Evolutionary conservation across 2,329 filamentous ascomycete genomes (phyloP).

Genomic region (Paecilomyces niveus): DNA sequence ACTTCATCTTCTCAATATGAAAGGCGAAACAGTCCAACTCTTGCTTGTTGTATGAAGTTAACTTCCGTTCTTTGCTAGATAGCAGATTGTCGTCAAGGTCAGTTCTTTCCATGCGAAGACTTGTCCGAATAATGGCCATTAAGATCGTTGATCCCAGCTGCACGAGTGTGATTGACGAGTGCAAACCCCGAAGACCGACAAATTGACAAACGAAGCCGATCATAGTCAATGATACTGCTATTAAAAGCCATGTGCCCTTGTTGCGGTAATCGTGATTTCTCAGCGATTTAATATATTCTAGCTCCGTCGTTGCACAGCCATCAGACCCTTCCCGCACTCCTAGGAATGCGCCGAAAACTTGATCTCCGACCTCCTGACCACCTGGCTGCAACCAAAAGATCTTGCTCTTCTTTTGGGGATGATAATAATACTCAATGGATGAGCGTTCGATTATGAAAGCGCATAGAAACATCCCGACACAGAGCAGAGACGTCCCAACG

Average conservation of each 20-base stretch:
- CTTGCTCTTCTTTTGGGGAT: conserved; percentile 18
- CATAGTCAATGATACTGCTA: conserved; percentile 18
- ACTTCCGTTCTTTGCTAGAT: conserved; percentile 8
- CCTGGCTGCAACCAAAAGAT: conserved; percentile 35
- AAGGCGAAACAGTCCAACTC: conserved; percentile 27
- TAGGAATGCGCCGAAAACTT: conserved; percentile 31
- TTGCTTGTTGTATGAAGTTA: conserved; percentile 18
- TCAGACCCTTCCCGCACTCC: conserved; percentile 16
- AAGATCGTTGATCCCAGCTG: conserved; percentile 28
- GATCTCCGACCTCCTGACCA: conserved; percentile 29
- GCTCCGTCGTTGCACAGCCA: conserved; percentile 7
- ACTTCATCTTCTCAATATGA: conserved; percentile 16
- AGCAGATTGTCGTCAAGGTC: conserved; percentile 21
- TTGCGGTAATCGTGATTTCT: conserved; percentile 9
- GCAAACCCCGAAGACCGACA: conserved; percentile 29
- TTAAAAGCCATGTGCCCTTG: conserved; percentile 12
- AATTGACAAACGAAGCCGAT: conserved; percentile 33
- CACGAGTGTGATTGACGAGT: conserved; percentile 28
- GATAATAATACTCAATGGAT: conserved; percentile 19
- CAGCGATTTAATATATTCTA: conserved; percentile 23
- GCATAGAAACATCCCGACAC: conserved; percentile 27
- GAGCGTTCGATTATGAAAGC: conserved; percentile 27
- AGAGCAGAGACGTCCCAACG: conserved; percentile 24
- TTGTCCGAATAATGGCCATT: conserved; percentile 30
- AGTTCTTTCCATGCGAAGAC: conserved; percentile 26